These are phyloP conservation scores for Backusella mclennaniae DNA, from an alignment of 192 early-diverging fungal species.

Conservation along the genomic window DNA sequence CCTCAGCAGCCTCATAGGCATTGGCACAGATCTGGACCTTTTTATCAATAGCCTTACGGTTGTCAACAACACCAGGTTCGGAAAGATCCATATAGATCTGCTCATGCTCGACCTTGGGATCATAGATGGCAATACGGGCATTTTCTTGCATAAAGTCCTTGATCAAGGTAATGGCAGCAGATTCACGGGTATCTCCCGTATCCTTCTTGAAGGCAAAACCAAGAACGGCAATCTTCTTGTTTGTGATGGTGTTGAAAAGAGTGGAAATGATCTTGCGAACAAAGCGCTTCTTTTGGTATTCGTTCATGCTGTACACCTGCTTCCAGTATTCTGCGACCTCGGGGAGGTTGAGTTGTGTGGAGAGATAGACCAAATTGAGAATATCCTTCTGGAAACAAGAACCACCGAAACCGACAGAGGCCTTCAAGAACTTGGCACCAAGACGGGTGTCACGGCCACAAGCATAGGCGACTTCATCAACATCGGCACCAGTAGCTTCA, in stretches of 20 bases:
- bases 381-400: constrained; percentile 98
- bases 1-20: constrained; percentile 70
- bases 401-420: constrained; percentile 92
- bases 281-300: constrained; percentile 88
- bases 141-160: constrained; percentile 76
- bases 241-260: constrained; percentile 78
- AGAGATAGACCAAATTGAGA: constrained; percentile 87
- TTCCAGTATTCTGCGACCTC: constrained; percentile 95
- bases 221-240: constrained; percentile 75
- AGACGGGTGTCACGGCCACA: constrained; percentile 86
- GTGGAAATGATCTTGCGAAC: constrained; percentile 64
- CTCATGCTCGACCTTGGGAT: constrained; percentile 77
- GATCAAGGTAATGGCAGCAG: constrained; percentile 83
- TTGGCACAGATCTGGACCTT: constrained; percentile 57
- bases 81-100: constrained; percentile 72
- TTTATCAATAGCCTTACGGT: constrained; percentile 51
- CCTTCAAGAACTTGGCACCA: constrained; percentile 86
- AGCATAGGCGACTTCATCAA: constrained; percentile 87
- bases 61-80: constrained; percentile 52
- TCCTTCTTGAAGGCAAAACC: constrained; percentile 97
- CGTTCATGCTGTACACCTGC: constrained; percentile 88
- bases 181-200: constrained; percentile 91
- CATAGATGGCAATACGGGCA: constrained; percentile 78
- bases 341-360: constrained; percentile 75
- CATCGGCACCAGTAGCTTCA: constrained; percentile 88